Evolutionary conservation across 306 rosid genomes (phyloP), one percentile per base, ranked within the genome.

Genomic region (Crataegus laevigata): DNA sequence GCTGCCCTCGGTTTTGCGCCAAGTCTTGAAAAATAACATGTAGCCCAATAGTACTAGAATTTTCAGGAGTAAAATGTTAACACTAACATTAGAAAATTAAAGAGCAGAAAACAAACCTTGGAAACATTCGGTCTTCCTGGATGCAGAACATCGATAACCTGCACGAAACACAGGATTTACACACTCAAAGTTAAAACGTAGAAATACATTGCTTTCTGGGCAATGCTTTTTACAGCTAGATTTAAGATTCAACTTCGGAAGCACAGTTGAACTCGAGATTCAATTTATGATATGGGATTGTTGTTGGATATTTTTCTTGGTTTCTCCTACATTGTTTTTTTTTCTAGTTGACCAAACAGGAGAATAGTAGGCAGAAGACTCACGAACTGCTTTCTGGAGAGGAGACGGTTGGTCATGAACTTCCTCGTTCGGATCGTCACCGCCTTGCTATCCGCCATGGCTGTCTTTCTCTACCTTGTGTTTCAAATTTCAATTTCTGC

Each of bases 111-210:
- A n/a, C 36, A 13, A 21, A 91, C 97, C 96, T 85, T 89, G 26
- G 91, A 92, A 71, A 92, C 97, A 71, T 92, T 92, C 22, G 96
- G 83, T 73, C 93, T 82, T 36, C 97, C 97, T 1, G 97, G 96
- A 82, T 92, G 93, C 80, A 89, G 88, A 7, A 90, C 96, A 62
- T 89, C 93, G 66, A 92, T 85, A 58, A 92, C 42, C 97, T 92
- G 8, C 54, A 42, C 6, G 18, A 55, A 57, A 17, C 54, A 50
- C 4, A 67, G 28, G 61, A 57, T 57, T 29, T 28, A 17, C 40
- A 30, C 1, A 18, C 22, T 4, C 21, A 1, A 30, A 63, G 68
- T 63, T 63, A 17, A 59, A 59, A 59, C 1, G 65, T 11, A 59
- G 34, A 25, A 22, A 63, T 30, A 4, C 68, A 30, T 30, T 18